phyloP scores from a whole-genome alignment of 179 eudicot species.

The Spinacia oleracea region DNA sequence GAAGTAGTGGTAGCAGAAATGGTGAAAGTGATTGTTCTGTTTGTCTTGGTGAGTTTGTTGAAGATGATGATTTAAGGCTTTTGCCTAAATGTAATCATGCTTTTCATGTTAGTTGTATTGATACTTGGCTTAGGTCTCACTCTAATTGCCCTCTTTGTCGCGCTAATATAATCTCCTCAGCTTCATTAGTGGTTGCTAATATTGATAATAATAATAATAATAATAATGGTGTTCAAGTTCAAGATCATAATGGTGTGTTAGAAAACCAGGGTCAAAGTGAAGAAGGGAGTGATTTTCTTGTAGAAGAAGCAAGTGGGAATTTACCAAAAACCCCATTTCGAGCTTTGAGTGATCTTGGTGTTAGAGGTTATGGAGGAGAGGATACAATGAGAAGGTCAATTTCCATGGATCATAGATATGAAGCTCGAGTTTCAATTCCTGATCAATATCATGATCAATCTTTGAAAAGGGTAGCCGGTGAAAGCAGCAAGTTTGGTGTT shows the following conservation, averaged over 20 bases:
- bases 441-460: slow-evolving; percentile 33
- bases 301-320: slow-evolving; percentile 12
- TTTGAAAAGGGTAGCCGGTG: slow-evolving; percentile 22
- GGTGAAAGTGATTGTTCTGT: slow-evolving; percentile 70
- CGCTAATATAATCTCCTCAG: slow-evolving; percentile 43
- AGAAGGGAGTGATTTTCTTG: neutral
- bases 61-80: slow-evolving; percentile 54
- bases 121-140: slow-evolving; percentile 79
- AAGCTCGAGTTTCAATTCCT: slow-evolving; percentile 36
- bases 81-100: slow-evolving; percentile 78
- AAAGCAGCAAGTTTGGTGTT: slow-evolving; percentile 20
- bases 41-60: slow-evolving; percentile 67
- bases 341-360: slow-evolving; percentile 24
- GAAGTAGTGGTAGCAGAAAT: no score
- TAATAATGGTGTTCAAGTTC: neutral
- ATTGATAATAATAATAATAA: neutral
- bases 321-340: slow-evolving; percentile 24
- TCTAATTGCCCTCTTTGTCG: slow-evolving; percentile 83
- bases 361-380: slow-evolving; percentile 13
- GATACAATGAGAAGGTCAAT: slow-evolving; percentile 49
- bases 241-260: slow-evolving; percentile 7
- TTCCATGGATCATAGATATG: slow-evolving; percentile 54
- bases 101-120: slow-evolving; percentile 75
- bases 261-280: slow-evolving; percentile 9
- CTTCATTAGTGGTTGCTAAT: slow-evolving; percentile 13